These are phyloP conservation scores for Mortierella alpina DNA, from an alignment of 192 early-diverging fungal species.

Conservation along the genomic window DNA sequence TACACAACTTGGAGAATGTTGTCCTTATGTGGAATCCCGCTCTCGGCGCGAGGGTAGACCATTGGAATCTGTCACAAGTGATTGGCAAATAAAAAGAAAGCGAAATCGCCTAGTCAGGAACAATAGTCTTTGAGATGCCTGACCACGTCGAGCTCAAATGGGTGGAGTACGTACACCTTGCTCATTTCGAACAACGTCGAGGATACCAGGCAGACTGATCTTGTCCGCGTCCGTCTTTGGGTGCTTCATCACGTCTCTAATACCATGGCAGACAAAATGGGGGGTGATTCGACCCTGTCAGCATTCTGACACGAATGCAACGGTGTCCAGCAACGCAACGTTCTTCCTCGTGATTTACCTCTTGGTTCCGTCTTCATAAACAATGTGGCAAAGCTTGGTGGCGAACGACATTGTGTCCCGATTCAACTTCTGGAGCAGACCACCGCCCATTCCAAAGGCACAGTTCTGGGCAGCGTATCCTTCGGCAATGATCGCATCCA, in stretches of 20 bases:
- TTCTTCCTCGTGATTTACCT: slow-evolving; percentile 35
- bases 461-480: slow-evolving; percentile 81
- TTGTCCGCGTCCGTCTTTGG: slow-evolving; percentile 80
- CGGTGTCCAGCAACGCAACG: no score
- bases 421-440: slow-evolving; percentile 86
- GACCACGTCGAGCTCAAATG: neutral
- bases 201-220: slow-evolving; percentile 79
- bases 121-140: neutral
- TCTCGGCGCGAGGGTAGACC: slow-evolving; percentile 49
- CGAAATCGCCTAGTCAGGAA: neutral
- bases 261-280: neutral
- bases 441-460: slow-evolving; percentile 90
- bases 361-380: slow-evolving; percentile 70
- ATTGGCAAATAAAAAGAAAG: neutral
- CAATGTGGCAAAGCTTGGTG: slow-evolving; percentile 81
- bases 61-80: slow-evolving; percentile 52
- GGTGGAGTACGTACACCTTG: slow-evolving; percentile 36
- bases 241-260: slow-evolving; percentile 87
- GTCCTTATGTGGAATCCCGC: slow-evolving; percentile 29
- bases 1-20: slow-evolving; percentile 72
- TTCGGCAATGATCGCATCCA: slow-evolving; percentile 64
- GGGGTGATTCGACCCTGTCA: no score
- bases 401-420: slow-evolving; percentile 89
- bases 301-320: no score
- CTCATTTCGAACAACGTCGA: slow-evolving; percentile 60